These are phyloP conservation scores for Russula sp. DNA, from an alignment of 768 basidiomycete genomes.

Conservation along the genomic window DNA sequence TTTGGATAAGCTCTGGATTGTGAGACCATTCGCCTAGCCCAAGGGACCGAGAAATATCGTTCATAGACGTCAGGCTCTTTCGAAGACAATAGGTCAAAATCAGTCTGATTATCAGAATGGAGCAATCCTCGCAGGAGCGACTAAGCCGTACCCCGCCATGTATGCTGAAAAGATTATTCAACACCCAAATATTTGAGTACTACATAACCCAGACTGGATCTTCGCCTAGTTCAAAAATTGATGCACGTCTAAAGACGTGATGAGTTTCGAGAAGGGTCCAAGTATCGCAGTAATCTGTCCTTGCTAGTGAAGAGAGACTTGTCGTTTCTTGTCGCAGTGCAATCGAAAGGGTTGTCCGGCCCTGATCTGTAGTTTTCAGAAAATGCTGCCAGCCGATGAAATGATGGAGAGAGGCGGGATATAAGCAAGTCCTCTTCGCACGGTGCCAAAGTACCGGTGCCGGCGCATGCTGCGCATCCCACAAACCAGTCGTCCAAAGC, in stretches of 20 bases:
- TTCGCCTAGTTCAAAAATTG: slow-evolving; percentile 4
- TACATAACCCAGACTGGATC: background rate
- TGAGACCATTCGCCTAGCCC: background rate
- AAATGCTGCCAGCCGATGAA: background rate
- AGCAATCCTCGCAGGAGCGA: background rate
- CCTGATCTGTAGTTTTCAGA: background rate
- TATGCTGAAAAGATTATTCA: slow-evolving; percentile 10
- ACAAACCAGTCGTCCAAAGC: background rate
- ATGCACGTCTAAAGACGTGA: background rate
- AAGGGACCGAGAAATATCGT: background rate
- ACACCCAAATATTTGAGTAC: slow-evolving; percentile 9
- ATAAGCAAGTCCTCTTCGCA: background rate
- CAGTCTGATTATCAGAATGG: background rate
- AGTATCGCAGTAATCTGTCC: background rate
- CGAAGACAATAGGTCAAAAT: slow-evolving; percentile 9
- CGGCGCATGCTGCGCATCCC: background rate
- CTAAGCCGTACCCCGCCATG: slow-evolving; percentile 11
- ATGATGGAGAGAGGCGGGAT: background rate
- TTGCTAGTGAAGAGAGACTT: background rate
- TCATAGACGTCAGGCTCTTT: background rate
- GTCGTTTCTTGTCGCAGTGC: background rate
- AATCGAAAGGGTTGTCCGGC: background rate
- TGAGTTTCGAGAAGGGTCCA: background rate
- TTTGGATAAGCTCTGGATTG: background rate
- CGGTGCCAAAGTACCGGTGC: background rate